These are phyloP conservation scores for Penicillium desertorum DNA, from an alignment of 495 filamentous ascomycete genomes.

Conservation along the genomic window DNA sequence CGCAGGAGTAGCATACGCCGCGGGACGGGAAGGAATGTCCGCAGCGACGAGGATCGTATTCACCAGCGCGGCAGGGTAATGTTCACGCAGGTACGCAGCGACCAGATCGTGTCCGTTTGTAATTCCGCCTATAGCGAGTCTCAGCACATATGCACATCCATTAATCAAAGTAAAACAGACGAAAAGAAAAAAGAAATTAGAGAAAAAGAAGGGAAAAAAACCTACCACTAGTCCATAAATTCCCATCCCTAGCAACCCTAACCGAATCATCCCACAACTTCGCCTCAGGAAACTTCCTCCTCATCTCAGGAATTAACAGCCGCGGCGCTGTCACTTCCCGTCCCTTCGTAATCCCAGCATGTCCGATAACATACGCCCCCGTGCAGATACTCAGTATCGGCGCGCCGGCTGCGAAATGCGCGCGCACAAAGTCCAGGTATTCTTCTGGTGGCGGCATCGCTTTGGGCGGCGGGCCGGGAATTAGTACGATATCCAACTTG, in stretches of 20 bases:
- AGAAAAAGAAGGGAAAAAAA: slow-evolving; percentile 2
- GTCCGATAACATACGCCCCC: slow-evolving; percentile 48
- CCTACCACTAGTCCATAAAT: slow-evolving; percentile 60
- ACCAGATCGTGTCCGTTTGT: slow-evolving; percentile 65
- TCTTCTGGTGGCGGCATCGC: slow-evolving; percentile 27
- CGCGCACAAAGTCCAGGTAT: slow-evolving; percentile 46
- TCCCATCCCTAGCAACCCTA: slow-evolving; percentile 56
- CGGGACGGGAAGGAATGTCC: slow-evolving; percentile 50
- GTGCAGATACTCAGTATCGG: slow-evolving; percentile 58
- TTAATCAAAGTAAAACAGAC: not conserved
- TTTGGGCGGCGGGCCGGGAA: slow-evolving; percentile 54
- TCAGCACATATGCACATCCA: not conserved
- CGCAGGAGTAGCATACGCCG: slow-evolving; percentile 36
- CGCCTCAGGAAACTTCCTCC: slow-evolving; percentile 44
- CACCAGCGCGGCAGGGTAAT: slow-evolving; percentile 47
- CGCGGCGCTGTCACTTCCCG: slow-evolving; percentile 52
- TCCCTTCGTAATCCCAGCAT: slow-evolving; percentile 52
- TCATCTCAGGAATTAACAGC: slow-evolving; percentile 45
- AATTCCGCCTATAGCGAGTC: slow-evolving; percentile 47
- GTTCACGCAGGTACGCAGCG: slow-evolving; percentile 50
- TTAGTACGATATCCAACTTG: slow-evolving; percentile 50
- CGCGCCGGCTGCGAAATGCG: slow-evolving; percentile 35
- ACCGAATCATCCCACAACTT: slow-evolving; percentile 44
- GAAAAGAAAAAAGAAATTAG: not conserved
- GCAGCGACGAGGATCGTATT: slow-evolving; percentile 50